Conservation (phyloP, 129 eudicot genomes). For the Helianthus tuberosus region DNA sequence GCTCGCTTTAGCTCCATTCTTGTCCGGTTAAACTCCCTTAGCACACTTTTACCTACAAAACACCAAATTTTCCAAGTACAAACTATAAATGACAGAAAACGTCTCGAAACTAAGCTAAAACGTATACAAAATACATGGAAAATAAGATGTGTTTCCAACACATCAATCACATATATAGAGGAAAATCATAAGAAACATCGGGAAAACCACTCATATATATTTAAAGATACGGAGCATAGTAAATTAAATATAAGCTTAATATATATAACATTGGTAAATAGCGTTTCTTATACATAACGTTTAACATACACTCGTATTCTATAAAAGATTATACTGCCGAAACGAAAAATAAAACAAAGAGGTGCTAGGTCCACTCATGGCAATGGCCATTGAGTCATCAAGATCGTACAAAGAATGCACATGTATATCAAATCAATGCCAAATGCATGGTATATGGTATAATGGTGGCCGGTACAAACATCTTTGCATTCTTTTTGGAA, state of each 20-base stretch:
- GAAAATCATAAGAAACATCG: no score
- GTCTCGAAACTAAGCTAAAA: no score
- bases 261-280: neutral
- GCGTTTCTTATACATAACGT: neutral
- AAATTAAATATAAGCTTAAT: neutral
- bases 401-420: neutral
- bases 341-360: neutral
- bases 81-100: no score
- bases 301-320: neutral
- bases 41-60: no score
- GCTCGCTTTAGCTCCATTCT: no score
- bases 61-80: no score
- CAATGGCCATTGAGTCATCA: constrained; percentile 1
- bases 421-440: neutral
- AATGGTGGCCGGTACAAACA: neutral
- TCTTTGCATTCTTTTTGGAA: constrained; percentile 1
- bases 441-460: constrained; percentile 6
- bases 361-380: neutral
- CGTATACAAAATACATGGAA: no score
- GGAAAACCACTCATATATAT: neutral
- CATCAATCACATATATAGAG: no score
- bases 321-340: neutral
- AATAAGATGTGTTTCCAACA: no score
- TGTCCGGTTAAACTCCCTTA: no score
- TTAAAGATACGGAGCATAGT: neutral